Conservation (phyloP, 805 yeast genomes). For the Candida schatavii region DNA sequence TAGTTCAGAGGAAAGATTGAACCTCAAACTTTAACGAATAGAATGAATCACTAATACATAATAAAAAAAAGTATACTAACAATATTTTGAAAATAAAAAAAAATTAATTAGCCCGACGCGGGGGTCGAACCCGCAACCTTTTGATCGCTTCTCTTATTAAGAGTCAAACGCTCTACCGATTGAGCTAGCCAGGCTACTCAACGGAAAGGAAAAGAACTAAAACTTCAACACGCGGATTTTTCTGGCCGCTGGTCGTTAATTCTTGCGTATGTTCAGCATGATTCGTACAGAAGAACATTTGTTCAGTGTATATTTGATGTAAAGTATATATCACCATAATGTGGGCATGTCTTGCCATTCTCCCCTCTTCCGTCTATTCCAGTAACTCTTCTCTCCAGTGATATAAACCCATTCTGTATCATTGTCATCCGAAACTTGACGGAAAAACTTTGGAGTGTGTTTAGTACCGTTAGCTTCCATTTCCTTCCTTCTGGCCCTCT, state of each 20-base stretch:
- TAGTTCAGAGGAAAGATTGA: slow-evolving; percentile 33
- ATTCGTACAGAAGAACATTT: no score
- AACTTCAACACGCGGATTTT: no score
- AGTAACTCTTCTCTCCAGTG: slow-evolving; percentile 63
- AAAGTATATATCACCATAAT: slow-evolving; percentile 65
- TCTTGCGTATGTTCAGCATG: no score
- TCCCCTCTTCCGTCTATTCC: slow-evolving; percentile 68
- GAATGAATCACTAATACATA: background rate
- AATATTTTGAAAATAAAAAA: background rate
- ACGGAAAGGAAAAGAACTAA: background rate
- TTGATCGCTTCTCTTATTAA: slow-evolving; percentile 5
- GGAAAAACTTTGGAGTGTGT: slow-evolving; percentile 66
- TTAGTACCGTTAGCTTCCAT: slow-evolving; percentile 42
- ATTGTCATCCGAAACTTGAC: slow-evolving; percentile 29
- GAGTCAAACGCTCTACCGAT: slow-evolving; percentile 9
- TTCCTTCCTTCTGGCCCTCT: slow-evolving; percentile 70
- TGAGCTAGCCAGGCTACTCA: slow-evolving; percentile 7
- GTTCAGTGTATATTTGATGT: no score
- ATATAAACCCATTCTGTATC: slow-evolving; percentile 53
- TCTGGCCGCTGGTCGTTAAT: no score
- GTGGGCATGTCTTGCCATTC: slow-evolving; percentile 58
- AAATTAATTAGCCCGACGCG: slow-evolving; percentile 6
- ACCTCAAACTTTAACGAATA: slow-evolving; percentile 25
- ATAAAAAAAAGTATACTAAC: background rate
- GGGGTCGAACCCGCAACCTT: slow-evolving; percentile 9